phyloP scores from a whole-genome alignment of 1,139 yeast species.

The Debaryomyces subglobosus region DNA sequence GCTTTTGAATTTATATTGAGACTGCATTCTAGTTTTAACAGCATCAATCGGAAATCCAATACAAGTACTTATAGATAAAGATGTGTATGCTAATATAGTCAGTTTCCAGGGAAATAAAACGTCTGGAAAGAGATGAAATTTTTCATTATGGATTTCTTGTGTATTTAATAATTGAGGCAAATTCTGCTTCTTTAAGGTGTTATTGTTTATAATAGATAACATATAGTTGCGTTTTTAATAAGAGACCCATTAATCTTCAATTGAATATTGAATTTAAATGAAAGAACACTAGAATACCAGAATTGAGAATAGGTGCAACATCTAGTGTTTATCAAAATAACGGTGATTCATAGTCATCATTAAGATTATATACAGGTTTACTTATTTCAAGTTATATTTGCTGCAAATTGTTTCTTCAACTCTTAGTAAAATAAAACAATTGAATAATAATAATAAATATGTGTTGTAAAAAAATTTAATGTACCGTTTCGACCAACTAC shows the following conservation, averaged over 20 bases:
- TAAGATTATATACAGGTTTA: not conserved
- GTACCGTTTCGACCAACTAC: no score
- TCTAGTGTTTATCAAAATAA: no score
- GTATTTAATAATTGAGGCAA: no score
- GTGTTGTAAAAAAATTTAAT: no score
- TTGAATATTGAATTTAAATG: not conserved
- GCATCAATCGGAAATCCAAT: conserved; percentile 12
- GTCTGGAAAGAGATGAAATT: conserved; percentile 5
- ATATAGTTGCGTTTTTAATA: not conserved
- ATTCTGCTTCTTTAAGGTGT: not conserved
- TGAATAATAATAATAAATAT: no score
- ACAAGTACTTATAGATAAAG: conserved; percentile 8
- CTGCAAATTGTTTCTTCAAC: not conserved
- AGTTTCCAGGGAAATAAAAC: conserved; percentile 8
- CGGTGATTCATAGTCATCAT: not conserved
- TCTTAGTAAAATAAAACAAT: no score
- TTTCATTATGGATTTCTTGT: not conserved
- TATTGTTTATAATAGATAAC: not conserved
- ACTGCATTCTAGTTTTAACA: conserved; percentile 11
- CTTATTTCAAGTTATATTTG: not conserved
- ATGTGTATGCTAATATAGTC: conserved; percentile 10
- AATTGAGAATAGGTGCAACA: not conserved
- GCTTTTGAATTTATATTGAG: conserved; percentile 5
- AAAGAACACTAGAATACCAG: not conserved
- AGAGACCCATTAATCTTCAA: not conserved